Evolutionary conservation across 192 early-diverging fungal genomes (phyloP).

Genomic region (Spizellomyces sp.): DNA sequence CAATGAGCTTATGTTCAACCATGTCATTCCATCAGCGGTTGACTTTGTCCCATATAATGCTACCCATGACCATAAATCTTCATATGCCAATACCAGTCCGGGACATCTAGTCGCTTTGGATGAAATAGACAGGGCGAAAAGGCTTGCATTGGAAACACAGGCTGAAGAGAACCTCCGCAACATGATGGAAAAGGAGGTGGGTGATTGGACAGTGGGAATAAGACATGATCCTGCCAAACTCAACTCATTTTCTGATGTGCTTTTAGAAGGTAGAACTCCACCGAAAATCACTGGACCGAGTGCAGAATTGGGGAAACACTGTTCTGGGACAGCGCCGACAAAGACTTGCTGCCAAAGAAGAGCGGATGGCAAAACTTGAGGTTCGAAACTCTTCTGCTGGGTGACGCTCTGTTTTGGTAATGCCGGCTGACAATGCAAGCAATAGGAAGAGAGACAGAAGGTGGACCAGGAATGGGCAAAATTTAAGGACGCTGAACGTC

Average conservation of each 20-base stretch:
- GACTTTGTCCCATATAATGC: slow-evolving; percentile 11
- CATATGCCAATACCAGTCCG: no score
- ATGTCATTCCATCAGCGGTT: neutral
- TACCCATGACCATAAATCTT: neutral
- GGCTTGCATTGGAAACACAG: no score
- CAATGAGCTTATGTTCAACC: neutral
- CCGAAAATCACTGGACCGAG: slow-evolving; percentile 35
- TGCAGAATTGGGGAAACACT: slow-evolving; percentile 51
- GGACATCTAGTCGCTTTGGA: no score
- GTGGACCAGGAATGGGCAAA: slow-evolving; percentile 49
- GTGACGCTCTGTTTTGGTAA: neutral
- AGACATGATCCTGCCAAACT: neutral
- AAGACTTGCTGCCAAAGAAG: slow-evolving; percentile 47
- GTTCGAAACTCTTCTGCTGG: slow-evolving; percentile 7
- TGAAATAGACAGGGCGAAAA: no score
- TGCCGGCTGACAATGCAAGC: neutral
- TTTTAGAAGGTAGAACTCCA: slow-evolving; percentile 43
- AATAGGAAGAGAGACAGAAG: slow-evolving; percentile 39
- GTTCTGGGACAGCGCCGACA: slow-evolving; percentile 47
- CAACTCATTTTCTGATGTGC: neutral
- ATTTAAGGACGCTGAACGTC: slow-evolving; percentile 31
- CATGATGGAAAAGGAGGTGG: slow-evolving; percentile 21
- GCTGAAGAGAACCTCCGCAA: neutral
- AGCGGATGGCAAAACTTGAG: slow-evolving; percentile 29
- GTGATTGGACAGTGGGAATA: neutral